Base-by-base conservation (phyloP, 371 early-diverging fungal species). In the Actinomortierella ambigua region DNA sequence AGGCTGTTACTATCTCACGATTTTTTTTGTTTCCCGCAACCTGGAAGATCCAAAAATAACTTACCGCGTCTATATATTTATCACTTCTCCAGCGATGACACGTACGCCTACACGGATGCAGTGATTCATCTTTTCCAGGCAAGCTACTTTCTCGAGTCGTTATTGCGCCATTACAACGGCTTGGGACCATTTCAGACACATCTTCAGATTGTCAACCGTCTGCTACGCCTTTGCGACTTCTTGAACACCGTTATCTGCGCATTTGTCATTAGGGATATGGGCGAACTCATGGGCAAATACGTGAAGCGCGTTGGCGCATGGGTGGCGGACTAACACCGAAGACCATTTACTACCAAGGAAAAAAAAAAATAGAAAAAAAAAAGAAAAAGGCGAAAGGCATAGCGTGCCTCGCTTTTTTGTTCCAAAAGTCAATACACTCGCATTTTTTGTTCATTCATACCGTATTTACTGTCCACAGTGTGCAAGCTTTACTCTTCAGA, bases 211-310 rank as follows among this genome's bases (percentile, higher is more conserved):
- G 20, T 76, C 15, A 58, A 61, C 27, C 53, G 63, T 24, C 46
- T 77, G 2, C 55, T 63, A n/a, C 63, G 70, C 24, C 58, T 75
- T 26, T 61, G 65, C 46, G 75, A 71, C 23, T 66, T 77, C 29
- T 49, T 73, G 23, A 60, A 66, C 53, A 42, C 57, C 22, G 75
- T 75, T 24, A 57, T 77, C 34, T 77, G 78, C 47, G 69, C 69
- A 14, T 77, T 77, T 57, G 75, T 77, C 2, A 55, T 77, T n/a
- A 63, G 73, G 1, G 78, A 77, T 50, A 41, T 77, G 27, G 67
- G 75, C 20, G 69, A 69, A 24, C 63, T 77, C 39, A 66, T 73
- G 67, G 61, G 53, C 42, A 77, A 77, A 52, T 75, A 77, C 29
- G 56, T 67, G 11, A 77, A 77, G 53, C 67, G 78, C 15, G 59